Percentiles rank a stretch among this genome's conserved stretches.
These are phyloP conservation scores for Podaxis pistillaris DNA, from an alignment of 768 basidiomycete genomes.

Conservation along the genomic window DNA sequence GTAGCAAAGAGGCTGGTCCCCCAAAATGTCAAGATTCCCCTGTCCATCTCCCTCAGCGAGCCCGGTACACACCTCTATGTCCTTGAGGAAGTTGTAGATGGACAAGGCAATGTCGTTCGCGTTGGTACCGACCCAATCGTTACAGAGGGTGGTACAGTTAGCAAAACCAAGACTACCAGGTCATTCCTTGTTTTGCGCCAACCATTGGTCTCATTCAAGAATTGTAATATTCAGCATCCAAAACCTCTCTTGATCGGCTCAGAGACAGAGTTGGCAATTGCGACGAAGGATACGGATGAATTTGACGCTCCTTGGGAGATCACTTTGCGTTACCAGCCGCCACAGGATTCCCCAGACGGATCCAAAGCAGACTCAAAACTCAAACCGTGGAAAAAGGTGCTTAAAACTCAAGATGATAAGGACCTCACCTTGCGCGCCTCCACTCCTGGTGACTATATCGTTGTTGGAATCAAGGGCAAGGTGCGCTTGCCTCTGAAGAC, in stretches of 20 bases:
- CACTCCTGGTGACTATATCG: slow-evolving; percentile 76
- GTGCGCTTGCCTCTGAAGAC: slow-evolving; percentile 28
- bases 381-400: slow-evolving; percentile 62
- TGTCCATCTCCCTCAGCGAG: slow-evolving; percentile 59
- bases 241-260: slow-evolving; percentile 70
- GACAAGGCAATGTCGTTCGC: slow-evolving; percentile 71
- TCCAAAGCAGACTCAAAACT: slow-evolving; percentile 36
- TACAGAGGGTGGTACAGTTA: slow-evolving; percentile 22
- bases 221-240: slow-evolving; percentile 71
- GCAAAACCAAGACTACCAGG: slow-evolving; percentile 49
- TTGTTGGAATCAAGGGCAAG: slow-evolving; percentile 70
- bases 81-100: slow-evolving; percentile 82
- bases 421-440: slow-evolving; percentile 49
- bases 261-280: slow-evolving; percentile 55
- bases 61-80: slow-evolving; percentile 71
- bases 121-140: slow-evolving; percentile 33
- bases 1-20: slow-evolving; percentile 29
- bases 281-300: slow-evolving; percentile 51
- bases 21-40: slow-evolving; percentile 64
- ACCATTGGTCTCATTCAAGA: slow-evolving; percentile 68
- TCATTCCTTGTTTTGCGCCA: slow-evolving; percentile 70
- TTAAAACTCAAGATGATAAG: slow-evolving; percentile 47
- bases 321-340: slow-evolving; percentile 59
- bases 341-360: slow-evolving; percentile 29
- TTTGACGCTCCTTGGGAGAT: slow-evolving; percentile 71